These are phyloP conservation scores for Castanea mollissima DNA, from an alignment of 306 rosid genomes.

Conservation along the genomic window DNA sequence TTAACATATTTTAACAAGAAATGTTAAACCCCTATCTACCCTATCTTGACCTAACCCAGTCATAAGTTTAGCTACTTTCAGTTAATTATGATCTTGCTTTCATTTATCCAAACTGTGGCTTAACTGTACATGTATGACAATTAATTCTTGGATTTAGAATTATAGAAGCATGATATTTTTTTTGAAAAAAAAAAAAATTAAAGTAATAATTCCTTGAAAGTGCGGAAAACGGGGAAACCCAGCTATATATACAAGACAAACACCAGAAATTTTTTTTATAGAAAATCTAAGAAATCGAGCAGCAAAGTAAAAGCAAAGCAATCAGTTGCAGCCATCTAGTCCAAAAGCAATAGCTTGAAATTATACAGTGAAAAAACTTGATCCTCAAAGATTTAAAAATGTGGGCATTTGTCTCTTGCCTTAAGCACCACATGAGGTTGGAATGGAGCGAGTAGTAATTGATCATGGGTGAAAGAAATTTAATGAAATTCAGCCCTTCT, in stretches of 20 bases:
- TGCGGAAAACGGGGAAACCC: not conserved
- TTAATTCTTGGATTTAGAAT: too few relatives aligned
- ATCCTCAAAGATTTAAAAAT: not conserved
- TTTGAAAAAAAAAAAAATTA: not conserved
- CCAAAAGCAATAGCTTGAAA: not conserved
- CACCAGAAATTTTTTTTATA: not conserved
- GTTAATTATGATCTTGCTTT: not conserved
- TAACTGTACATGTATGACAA: not conserved
- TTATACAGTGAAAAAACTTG: not conserved
- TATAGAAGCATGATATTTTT: too few relatives aligned
- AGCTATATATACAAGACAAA: not conserved
- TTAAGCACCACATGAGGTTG: not conserved
- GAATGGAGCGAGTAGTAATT: not conserved
- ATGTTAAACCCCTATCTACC: not conserved
- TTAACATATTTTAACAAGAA: too few relatives aligned
- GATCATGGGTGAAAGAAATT: not conserved
- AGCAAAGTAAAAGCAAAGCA: not conserved
- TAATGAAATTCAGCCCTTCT: not conserved
- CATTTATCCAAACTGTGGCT: not conserved
- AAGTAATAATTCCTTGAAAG: not conserved
- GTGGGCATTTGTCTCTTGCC: too few relatives aligned
- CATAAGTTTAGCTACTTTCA: not conserved
- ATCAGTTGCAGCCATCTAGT: not conserved
- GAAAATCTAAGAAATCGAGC: not conserved
- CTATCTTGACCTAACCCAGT: not conserved